phyloP scores from a whole-genome alignment of 306 rosid species.

The Acacia crassicarpa region DNA sequence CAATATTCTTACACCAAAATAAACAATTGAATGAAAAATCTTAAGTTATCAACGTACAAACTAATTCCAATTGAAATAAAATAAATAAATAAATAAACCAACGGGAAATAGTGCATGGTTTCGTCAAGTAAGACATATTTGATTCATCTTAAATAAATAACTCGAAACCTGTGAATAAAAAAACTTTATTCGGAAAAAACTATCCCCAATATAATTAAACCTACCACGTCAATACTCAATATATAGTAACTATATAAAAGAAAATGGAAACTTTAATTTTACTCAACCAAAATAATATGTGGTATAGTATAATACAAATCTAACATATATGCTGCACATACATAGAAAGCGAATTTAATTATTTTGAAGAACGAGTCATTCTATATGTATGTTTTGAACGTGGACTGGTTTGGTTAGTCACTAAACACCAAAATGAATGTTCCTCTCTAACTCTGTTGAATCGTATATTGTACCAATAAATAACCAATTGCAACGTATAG shows the following conservation, averaged over 20 bases:
- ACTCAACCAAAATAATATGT: background rate
- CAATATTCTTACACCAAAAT: background rate
- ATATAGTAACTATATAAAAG: too few species aligned
- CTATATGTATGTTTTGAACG: background rate
- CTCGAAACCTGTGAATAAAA: background rate
- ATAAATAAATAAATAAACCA: background rate
- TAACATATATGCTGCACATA: background rate
- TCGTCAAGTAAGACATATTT: background rate
- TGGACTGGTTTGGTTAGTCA: background rate
- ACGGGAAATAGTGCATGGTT: too few species aligned
- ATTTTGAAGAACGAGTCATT: background rate
- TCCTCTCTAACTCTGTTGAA: background rate
- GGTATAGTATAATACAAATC: background rate
- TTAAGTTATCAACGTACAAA: background rate
- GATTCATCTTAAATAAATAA: too few species aligned
- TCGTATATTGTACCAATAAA: background rate
- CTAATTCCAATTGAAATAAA: background rate
- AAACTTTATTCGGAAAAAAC: too few species aligned
- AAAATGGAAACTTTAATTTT: too few species aligned
- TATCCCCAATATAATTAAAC: background rate
- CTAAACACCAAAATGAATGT: background rate
- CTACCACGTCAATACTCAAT: too few species aligned
- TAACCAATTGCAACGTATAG: background rate
- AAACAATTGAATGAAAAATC: background rate
- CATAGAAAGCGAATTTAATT: background rate